phyloP scores from a whole-genome alignment of 345 rosid species.

The Cardiospermum halicacabum region DNA sequence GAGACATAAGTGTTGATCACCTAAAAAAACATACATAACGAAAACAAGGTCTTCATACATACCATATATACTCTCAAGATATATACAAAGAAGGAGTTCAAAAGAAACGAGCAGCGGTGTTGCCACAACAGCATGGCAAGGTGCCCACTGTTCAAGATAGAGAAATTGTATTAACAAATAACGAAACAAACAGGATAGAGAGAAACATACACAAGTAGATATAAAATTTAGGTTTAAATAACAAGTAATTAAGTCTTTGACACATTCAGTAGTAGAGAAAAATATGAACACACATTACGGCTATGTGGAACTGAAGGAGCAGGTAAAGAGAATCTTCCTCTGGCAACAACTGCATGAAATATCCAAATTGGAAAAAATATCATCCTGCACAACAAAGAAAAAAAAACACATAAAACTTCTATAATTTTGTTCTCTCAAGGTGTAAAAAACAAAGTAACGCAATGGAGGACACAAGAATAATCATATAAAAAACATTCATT shows the following conservation, averaged over 20 bases:
- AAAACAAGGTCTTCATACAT: conserved; percentile 15
- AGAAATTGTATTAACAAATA: conserved; percentile 12
- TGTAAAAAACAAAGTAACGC: conserved; percentile 7
- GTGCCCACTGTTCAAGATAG: conserved; percentile 88
- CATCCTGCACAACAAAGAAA: conserved; percentile 45
- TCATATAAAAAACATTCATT: background rate
- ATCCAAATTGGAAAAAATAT: conserved; percentile 83
- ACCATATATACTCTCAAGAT: conserved; percentile 85
- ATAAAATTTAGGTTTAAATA: conserved; percentile 1
- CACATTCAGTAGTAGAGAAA: background rate
- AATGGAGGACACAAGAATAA: background rate
- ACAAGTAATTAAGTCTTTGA: background rate
- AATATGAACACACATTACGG: conserved; percentile 61
- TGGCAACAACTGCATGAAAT: conserved; percentile 89
- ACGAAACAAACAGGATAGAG: background rate
- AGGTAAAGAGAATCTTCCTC: conserved; percentile 96
- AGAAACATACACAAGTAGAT: background rate
- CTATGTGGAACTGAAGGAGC: conserved; percentile 91
- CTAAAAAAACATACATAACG: conserved; percentile 4
- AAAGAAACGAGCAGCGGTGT: conserved; percentile 90
- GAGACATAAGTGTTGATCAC: background rate
- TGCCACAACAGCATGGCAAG: conserved; percentile 93
- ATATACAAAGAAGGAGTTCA: conserved; percentile 91
- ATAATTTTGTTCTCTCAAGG: background rate
- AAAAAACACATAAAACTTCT: conserved; percentile 4